phyloP scores from a whole-genome alignment of 2,329 filamentous ascomycete genomes.

The Fusarium sp. region DNA sequence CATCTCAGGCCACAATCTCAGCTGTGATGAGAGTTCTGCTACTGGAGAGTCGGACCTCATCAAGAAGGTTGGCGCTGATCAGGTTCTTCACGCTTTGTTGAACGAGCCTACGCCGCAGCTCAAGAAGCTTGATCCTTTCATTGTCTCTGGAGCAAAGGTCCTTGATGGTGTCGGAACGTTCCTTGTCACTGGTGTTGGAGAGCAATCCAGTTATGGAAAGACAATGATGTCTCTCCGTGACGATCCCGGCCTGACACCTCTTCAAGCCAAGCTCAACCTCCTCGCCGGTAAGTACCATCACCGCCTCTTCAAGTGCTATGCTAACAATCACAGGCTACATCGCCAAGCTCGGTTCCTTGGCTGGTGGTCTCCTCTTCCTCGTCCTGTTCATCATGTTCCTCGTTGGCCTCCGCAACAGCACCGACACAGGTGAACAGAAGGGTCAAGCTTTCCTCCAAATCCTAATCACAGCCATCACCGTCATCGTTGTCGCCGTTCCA shows the following conservation, averaged over 20 bases:
- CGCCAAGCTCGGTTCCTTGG: constrained; percentile 64
- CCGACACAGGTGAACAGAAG: constrained; percentile 64
- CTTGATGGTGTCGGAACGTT: constrained; percentile 66
- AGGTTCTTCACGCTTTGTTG: constrained; percentile 64
- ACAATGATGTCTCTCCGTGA: constrained; percentile 66
- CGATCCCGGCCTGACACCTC: constrained; percentile 62
- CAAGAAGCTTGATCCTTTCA: constrained; percentile 71
- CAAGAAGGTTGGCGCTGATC: constrained; percentile 71
- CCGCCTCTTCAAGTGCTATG: not conserved
- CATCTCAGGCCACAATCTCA: constrained; percentile 62
- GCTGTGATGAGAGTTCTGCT: constrained; percentile 78
- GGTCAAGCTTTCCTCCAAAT: constrained; percentile 67
- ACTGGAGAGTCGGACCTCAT: constrained; percentile 79
- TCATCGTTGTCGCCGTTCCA: constrained; percentile 74
- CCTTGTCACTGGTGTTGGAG: constrained; percentile 64
- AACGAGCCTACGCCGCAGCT: constrained; percentile 57
- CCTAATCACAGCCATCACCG: constrained; percentile 72
- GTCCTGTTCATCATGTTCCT: constrained; percentile 84
- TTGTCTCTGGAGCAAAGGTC: constrained; percentile 66
- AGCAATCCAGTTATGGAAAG: constrained; percentile 63
- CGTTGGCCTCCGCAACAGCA: constrained; percentile 65
- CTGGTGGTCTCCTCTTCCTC: constrained; percentile 77
- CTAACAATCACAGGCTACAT: constrained; percentile 40
- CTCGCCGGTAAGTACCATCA: constrained; percentile 31
- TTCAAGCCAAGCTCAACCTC: constrained; percentile 63